These are phyloP conservation scores for Huntiella omanensis DNA, from an alignment of 2,329 filamentous ascomycete genomes.

Conservation along the genomic window DNA sequence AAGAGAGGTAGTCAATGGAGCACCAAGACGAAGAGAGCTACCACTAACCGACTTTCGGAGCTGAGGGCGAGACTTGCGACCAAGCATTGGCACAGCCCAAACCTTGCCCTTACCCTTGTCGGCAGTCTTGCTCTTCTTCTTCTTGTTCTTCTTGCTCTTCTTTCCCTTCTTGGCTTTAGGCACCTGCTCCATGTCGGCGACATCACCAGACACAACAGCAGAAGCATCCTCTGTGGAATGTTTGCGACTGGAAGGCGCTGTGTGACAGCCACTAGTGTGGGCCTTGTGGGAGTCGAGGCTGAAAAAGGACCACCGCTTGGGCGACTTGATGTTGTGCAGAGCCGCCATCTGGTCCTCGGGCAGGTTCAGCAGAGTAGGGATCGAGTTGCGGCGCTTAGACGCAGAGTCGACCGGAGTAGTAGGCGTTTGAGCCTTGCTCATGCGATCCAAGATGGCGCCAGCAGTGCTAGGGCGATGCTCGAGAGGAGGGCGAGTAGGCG, in stretches of 20 bases:
- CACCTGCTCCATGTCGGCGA: slow-evolving; percentile 11
- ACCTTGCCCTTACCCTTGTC: slow-evolving; percentile 53
- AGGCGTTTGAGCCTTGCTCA: slow-evolving; percentile 10
- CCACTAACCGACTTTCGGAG: slow-evolving; percentile 21
- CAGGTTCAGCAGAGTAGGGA: slow-evolving; percentile 31
- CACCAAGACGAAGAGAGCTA: slow-evolving; percentile 23
- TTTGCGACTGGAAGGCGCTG: slow-evolving; percentile 1
- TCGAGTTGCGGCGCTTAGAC: slow-evolving; percentile 37
- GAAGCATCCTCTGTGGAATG: slow-evolving; percentile 19
- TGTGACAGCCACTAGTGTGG: not conserved
- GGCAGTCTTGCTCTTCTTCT: slow-evolving; percentile 16
- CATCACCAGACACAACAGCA: not conserved
- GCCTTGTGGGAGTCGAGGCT: slow-evolving; percentile 31
- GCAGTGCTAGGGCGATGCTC: slow-evolving; percentile 49
- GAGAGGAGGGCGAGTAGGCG: slow-evolving; percentile 6
- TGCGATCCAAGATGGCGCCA: slow-evolving; percentile 45
- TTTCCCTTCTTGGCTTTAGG: slow-evolving; percentile 14
- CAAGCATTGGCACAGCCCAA: slow-evolving; percentile 50
- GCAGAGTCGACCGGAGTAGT: slow-evolving; percentile 15
- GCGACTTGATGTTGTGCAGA: slow-evolving; percentile 29
- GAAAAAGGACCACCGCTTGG: slow-evolving; percentile 45
- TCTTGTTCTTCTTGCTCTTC: slow-evolving; percentile 37
- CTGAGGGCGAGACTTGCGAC: slow-evolving; percentile 38
- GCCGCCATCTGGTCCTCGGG: slow-evolving; percentile 19
- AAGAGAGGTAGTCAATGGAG: slow-evolving; percentile 17